phyloP scores from a whole-genome alignment of 2,329 filamentous ascomycete genomes.

The Pseudopyrenochaeta lycopersici region DNA sequence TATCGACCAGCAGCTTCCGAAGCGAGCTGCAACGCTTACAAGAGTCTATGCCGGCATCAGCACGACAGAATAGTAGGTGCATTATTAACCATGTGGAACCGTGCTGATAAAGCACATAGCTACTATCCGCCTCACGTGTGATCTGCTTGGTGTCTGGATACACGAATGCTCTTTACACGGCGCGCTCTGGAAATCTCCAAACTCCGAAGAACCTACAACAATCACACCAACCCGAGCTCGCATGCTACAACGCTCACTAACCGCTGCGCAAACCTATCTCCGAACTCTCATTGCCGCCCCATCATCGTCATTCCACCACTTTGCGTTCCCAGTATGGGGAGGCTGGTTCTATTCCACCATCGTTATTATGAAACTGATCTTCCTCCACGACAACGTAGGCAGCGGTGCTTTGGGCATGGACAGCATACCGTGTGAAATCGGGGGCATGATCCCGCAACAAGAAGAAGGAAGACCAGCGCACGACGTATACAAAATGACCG shows the following conservation, averaged over 20 bases:
- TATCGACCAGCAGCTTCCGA: conserved; percentile 21
- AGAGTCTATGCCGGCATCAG: not conserved
- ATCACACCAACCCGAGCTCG: conserved; percentile 5
- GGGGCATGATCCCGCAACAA: conserved; percentile 9
- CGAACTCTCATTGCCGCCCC: conserved; percentile 11
- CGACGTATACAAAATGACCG: conserved; percentile 2
- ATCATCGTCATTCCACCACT: conserved; percentile 14
- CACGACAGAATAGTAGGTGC: conserved; percentile 3
- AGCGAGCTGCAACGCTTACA: conserved; percentile 22
- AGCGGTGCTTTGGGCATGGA: conserved; percentile 13
- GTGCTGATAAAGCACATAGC: not conserved
- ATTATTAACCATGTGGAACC: not conserved
- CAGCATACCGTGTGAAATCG: conserved; percentile 12
- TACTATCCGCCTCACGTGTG: conserved; percentile 2
- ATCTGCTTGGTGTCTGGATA: conserved; percentile 24
- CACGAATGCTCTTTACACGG: conserved; percentile 30
- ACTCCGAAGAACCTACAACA: not conserved
- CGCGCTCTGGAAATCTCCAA: conserved; percentile 17
- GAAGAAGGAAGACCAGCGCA: not conserved
- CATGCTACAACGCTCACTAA: conserved; percentile 18
- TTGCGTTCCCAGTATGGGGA: conserved; percentile 23
- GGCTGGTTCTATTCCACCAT: conserved; percentile 34
- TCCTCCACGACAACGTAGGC: conserved; percentile 22
- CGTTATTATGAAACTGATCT: conserved; percentile 28
- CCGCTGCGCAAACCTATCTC: conserved; percentile 20